Percentiles rank a stretch among this genome's conserved stretches.
Conservation (phyloP, 1,284 basidiomycete genomes). For the Caloboletus firmus region DNA sequence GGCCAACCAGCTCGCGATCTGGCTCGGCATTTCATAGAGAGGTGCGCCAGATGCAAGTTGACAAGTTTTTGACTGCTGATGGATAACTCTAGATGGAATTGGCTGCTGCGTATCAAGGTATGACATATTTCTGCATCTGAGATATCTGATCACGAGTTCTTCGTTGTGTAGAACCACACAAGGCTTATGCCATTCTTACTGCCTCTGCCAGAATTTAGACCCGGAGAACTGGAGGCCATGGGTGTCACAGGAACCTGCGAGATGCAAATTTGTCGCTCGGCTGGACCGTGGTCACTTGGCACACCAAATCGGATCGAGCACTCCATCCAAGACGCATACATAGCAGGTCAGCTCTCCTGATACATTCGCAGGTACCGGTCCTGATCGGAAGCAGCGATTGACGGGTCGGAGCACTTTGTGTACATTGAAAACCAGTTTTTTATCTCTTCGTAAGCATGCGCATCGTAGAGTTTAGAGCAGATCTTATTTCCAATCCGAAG, state of each 20-base stretch:
- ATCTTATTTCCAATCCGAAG: constrained; percentile 39
- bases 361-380: not conserved
- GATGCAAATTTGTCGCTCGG: constrained; percentile 93
- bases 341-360: constrained; percentile 62
- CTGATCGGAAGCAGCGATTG: constrained; percentile 67
- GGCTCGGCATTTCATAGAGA: constrained; percentile 92
- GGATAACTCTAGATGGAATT: constrained; percentile 73
- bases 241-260: constrained; percentile 96
- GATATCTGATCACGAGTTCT: not conserved
- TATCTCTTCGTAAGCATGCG: constrained; percentile 76
- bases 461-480: not conserved
- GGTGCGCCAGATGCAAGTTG: constrained; percentile 45
- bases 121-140: constrained; percentile 13
- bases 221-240: constrained; percentile 76
- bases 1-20: constrained; percentile 96
- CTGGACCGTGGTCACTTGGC: constrained; percentile 95
- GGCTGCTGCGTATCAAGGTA: constrained; percentile 87
- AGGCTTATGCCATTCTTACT: constrained; percentile 92
- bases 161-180: constrained; percentile 71
- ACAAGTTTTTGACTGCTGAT: constrained; percentile 22
- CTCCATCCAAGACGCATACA: constrained; percentile 94
- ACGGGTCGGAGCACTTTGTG: constrained; percentile 91
- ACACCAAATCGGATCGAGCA: constrained; percentile 85
- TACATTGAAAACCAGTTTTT: constrained; percentile 99
- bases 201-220: constrained; percentile 91